Percentiles rank a stretch among this genome's conserved stretches.
These are phyloP conservation scores for Bonia amplexicaulis DNA, from an alignment of 176 grass and related monocot genomes.

Conservation along the genomic window DNA sequence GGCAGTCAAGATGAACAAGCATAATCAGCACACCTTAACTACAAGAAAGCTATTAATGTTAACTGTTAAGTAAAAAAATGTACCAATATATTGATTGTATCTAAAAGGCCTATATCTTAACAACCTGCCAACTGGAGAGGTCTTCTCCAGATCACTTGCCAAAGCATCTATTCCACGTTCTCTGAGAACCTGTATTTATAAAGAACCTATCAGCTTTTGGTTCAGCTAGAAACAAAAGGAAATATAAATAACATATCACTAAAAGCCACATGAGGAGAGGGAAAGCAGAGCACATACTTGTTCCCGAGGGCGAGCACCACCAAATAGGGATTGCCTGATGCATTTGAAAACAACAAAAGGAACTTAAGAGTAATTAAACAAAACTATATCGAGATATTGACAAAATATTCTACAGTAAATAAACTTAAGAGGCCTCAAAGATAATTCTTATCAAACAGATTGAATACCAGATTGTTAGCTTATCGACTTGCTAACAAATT, in stretches of 20 bases:
- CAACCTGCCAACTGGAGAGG: slow-evolving; percentile 58
- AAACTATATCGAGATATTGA: not conserved
- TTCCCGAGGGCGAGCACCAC: slow-evolving; percentile 86
- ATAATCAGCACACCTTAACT: not conserved
- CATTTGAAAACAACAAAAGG: slow-evolving; percentile 18
- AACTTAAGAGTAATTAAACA: slow-evolving; percentile 5
- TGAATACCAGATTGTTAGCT: not conserved
- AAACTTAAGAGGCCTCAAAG: not conserved
- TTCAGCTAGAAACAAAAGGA: not conserved
- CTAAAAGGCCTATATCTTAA: not conserved
- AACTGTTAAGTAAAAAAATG: not conserved
- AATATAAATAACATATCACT: not conserved
- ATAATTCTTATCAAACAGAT: not conserved
- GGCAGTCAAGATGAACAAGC: slow-evolving; percentile 5
- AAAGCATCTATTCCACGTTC: slow-evolving; percentile 77
- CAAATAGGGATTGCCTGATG: slow-evolving; percentile 70
- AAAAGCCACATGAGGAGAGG: not conserved
- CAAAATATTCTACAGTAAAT: not conserved
- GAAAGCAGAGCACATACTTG: slow-evolving; percentile 50
- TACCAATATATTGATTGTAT: not conserved
- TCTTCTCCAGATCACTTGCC: slow-evolving; percentile 63
- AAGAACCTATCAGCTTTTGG: not conserved
- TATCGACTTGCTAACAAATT: slow-evolving; percentile 8
- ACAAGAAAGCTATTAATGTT: not conserved
- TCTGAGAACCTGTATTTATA: slow-evolving; percentile 72